Base-by-base conservation (phyloP, 2,329 filamentous ascomycete species). In the Aureobasidium zeae region DNA sequence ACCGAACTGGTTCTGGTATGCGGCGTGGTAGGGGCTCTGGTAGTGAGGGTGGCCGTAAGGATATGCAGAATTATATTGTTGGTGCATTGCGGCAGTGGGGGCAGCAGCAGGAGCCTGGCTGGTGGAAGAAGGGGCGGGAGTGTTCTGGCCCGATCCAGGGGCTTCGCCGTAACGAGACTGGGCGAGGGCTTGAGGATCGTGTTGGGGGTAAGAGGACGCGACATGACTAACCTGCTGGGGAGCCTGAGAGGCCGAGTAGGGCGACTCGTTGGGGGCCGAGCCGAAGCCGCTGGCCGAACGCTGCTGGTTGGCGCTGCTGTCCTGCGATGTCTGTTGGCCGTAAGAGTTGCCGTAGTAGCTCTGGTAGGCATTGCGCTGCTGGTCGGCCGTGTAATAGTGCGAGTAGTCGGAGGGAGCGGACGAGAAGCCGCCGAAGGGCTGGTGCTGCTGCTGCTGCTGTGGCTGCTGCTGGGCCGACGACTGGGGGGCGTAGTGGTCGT, bases 71-170 rank as follows among this genome's bases (percentile, higher is more conserved):
- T 64, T 61, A 52, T 75, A 71, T 52, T 76, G 72, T 12, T 59
- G 61, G 57, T 71, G 67, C 48, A 73, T 70, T 53, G 73, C 71
- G 43, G 57, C 54, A 20, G 52, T 46, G 48, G 64, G 62, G 36
- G 72, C 72, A 49, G 73, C 69, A 37, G 48, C 45, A 5, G 51
- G 51, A 51, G 76, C 73, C 47, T 74, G 72, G 41, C 64, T 68
- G 47, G 72, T 72, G 48, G 76, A 63, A 29, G 81, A 73, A 20
- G 88, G 87, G 67, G 93, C 91, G 25, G 89, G 88, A 2, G 88
- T 95, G 56, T 83, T 89, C 62, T 91, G 83, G 32, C 87, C 89
- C 60, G 86, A 94, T 68, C 82, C 86, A 57, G 87, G 84, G 49
- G 76, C 74, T 44, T 94, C 86, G 50, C 77, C 74, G 56, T 81